A percentile compares a stretch with the other conserved stretches of the same genome.
phyloP scores from a whole-genome alignment of 2,329 filamentous ascomycete genomes.

The Talaromyces sp. region DNA sequence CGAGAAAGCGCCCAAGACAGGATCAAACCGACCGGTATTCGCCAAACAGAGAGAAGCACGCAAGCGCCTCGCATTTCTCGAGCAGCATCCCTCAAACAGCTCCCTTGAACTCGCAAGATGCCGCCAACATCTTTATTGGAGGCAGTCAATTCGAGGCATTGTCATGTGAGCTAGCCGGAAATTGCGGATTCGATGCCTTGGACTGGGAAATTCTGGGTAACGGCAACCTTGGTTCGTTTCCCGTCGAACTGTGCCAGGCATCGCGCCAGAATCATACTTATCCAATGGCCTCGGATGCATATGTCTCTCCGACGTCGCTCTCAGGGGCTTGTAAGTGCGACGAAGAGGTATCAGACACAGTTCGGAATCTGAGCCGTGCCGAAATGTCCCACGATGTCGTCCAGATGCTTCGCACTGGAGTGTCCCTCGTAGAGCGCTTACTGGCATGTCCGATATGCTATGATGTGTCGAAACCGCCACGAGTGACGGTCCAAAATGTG shows the following conservation, averaged over 20 bases:
- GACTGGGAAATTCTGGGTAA: slow-evolving; percentile 22
- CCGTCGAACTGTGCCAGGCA: slow-evolving; percentile 20
- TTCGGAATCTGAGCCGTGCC: slow-evolving; percentile 22
- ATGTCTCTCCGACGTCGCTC: slow-evolving; percentile 20
- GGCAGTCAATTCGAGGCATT: slow-evolving; percentile 19
- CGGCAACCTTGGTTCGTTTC: slow-evolving; percentile 21
- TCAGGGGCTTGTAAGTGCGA: slow-evolving; percentile 26
- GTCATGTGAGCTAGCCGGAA: slow-evolving; percentile 21
- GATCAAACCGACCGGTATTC: slow-evolving; percentile 16
- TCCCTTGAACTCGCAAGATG: not conserved
- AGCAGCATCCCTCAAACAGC: slow-evolving; percentile 5
- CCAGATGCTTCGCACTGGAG: slow-evolving; percentile 21
- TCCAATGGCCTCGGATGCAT: slow-evolving; percentile 5
- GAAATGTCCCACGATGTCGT: slow-evolving; percentile 23
- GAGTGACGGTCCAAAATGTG: slow-evolving; percentile 30
- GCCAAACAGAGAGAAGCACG: not conserved
- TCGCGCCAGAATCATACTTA: not conserved
- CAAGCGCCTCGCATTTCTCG: not conserved
- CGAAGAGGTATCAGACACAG: slow-evolving; percentile 20
- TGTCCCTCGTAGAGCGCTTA: slow-evolving; percentile 23
- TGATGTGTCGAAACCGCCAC: slow-evolving; percentile 29
- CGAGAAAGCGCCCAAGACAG: slow-evolving; percentile 25
- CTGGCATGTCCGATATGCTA: slow-evolving; percentile 28
- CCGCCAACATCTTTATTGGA: slow-evolving; percentile 17
- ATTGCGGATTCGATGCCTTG: slow-evolving; percentile 24